These are phyloP conservation scores for Trichoderma citrinoviride DNA, from an alignment of 2,329 filamentous ascomycete genomes.

Conservation along the genomic window DNA sequence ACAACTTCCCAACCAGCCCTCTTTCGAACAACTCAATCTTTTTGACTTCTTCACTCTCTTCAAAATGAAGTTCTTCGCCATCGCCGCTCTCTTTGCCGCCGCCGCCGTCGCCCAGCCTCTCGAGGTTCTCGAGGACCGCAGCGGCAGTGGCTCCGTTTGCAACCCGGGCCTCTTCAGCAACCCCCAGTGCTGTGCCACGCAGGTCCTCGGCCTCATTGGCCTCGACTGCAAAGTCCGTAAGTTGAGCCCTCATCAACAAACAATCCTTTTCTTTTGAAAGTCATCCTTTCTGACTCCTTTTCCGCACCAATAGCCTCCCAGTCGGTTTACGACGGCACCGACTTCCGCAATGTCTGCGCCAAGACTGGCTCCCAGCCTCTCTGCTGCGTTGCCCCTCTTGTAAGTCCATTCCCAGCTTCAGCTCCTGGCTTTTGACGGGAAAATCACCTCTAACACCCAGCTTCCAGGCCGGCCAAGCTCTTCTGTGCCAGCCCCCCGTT, in stretches of 20 bases:
- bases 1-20: not conserved
- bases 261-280: too few species aligned
- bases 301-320: not conserved
- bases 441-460: not conserved
- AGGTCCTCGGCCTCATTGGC: conserved; percentile 14
- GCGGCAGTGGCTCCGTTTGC: not conserved
- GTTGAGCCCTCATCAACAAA: not conserved
- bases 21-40: not conserved
- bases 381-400: conserved; percentile 24
- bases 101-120: conserved; percentile 20
- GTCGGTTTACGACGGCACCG: not conserved
- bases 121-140: not conserved
- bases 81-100: conserved; percentile 23
- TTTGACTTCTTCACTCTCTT: not conserved
- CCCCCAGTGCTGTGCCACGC: conserved; percentile 22
- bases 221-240: conserved; percentile 23
- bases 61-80: conserved; percentile 26
- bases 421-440: too few species aligned
- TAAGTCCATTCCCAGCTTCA: not conserved
- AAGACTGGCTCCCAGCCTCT: not conserved
- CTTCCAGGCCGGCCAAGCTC: conserved; percentile 1
- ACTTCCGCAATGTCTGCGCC: conserved; percentile 20
- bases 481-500: not conserved
- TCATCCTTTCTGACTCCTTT: not conserved
- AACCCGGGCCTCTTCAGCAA: conserved; percentile 8